Evolutionary conservation across 169 alveolate genomes (phyloP).

Genomic region (Cystoisospora suis): DNA sequence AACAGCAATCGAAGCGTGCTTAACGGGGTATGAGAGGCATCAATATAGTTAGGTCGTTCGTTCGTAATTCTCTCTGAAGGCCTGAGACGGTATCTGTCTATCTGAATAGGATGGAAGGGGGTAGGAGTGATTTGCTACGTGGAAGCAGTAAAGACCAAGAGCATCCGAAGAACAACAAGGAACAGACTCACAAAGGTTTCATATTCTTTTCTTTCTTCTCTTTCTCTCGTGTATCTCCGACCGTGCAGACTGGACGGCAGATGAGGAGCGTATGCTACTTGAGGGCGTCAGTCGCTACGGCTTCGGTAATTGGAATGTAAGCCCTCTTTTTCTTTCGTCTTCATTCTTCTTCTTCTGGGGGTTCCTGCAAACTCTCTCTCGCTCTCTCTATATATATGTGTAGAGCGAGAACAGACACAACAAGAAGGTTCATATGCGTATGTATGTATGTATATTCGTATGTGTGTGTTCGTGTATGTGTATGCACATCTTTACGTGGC

Average conservation of each 20-base stretch:
- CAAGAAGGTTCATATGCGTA: not conserved
- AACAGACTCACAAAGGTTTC: too few species aligned
- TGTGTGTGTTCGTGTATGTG: not conserved
- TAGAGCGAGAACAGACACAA: not conserved
- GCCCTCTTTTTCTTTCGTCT: not conserved
- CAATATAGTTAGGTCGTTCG: too few species aligned
- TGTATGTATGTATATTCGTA: not conserved
- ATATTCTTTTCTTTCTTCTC: too few species aligned
- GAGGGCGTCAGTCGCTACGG: constrained; percentile 89
- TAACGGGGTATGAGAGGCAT: too few species aligned
- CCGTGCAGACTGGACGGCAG: constrained; percentile 87
- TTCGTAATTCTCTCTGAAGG: too few species aligned
- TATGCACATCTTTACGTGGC: not conserved
- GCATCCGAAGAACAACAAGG: too few species aligned
- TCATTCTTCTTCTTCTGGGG: not conserved
- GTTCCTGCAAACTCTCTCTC: too few species aligned
- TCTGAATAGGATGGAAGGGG: too few species aligned
- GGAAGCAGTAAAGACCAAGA: too few species aligned
- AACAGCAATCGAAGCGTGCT: too few species aligned
- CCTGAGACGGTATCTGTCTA: too few species aligned
- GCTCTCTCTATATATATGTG: not conserved
- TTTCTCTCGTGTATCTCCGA: not conserved
- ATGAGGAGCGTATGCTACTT: constrained; percentile 84
- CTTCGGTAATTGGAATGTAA: constrained; percentile 87
- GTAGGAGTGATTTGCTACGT: too few species aligned